Base-by-base conservation (phyloP, 129 eudicot species). In the Flaveria trinervia region DNA sequence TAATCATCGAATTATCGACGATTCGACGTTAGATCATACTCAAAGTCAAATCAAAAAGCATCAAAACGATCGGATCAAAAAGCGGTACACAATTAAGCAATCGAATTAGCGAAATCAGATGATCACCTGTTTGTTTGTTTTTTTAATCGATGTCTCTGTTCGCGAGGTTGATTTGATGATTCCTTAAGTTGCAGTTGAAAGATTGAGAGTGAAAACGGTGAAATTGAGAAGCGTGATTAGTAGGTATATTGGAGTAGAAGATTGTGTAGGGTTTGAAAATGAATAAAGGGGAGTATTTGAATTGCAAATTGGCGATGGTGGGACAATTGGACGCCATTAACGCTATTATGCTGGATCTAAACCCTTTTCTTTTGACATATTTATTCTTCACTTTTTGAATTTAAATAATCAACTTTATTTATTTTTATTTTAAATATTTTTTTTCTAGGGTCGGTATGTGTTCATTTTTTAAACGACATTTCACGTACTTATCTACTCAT, bases 241-340 rank as follows among this genome's bases (percentile, higher is more conserved):
- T 55, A 55, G 65, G 51, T 39, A 75, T 44, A 23, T 50, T 48
- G 68, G 36, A 44, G 15, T 70, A 28, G 71, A 25, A 44, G 26
- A 45, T 61, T 61, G 18, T 3, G 39, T 71, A 60, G 77, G 82
- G 65, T 72, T 79, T 62, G 77, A 70, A 59, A 23, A 28, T 70
- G 77, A 78, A 70, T 70, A 55, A 70, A 70, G 26, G 48, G 16
- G 68, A 54, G 75, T 41, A 16, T 59, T 78, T 60, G 81, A 77
- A 77, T 56, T 78, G 52, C 33, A 71, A 51, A 55, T 56, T 56
- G 76, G 48, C 28, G 46, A 44, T 56, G 73, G 39, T 52, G 54
- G 65, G 65, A 76, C 80, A 65, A 48, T 49, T 55, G 81, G 73
- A 77, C 30, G 67, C 74, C 81, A 77, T 54, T 56, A 67, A 62